phyloP scores from a whole-genome alignment of 176 grass and related monocot genomes.

The Triticum aestivum region DNA sequence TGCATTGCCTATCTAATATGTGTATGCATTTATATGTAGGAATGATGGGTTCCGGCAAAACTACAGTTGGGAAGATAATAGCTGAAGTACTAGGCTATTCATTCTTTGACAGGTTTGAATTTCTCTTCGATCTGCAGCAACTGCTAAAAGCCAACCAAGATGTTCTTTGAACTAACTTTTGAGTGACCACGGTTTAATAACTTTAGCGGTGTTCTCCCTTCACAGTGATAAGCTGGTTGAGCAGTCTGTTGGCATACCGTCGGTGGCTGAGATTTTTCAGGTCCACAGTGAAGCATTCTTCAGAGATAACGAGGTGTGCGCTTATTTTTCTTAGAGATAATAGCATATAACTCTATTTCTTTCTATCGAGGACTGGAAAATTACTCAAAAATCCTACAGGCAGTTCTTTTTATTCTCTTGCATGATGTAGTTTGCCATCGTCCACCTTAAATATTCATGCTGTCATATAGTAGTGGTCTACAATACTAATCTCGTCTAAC shows the following conservation, averaged over 20 bases:
- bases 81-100: conserved; percentile 93
- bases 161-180: conserved; percentile 12
- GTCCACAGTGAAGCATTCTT: conserved; percentile 91
- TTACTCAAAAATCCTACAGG: not conserved
- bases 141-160: conserved; percentile 11
- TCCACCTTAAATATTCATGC: not conserved
- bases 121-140: conserved; percentile 26
- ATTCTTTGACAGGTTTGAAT: conserved; percentile 92
- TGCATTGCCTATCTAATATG: not conserved
- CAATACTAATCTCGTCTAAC: conserved; percentile 11
- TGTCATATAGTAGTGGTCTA: not conserved
- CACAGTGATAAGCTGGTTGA: conserved; percentile 95
- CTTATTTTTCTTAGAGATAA: not conserved
- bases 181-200: not conserved
- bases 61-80: conserved; percentile 92
- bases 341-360: not conserved
- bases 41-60: conserved; percentile 99
- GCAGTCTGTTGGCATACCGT: conserved; percentile 70
- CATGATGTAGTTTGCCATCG: conserved; percentile 17
- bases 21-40: conserved; percentile 39
- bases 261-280: conserved; percentile 94
- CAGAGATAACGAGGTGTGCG: conserved; percentile 89
- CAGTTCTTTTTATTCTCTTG: not conserved
- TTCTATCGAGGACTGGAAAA: not conserved
- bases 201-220: not conserved